These are phyloP conservation scores for Wallacemonas sp. DNA, from an alignment of 208 protist species.

Conservation along the genomic window DNA sequence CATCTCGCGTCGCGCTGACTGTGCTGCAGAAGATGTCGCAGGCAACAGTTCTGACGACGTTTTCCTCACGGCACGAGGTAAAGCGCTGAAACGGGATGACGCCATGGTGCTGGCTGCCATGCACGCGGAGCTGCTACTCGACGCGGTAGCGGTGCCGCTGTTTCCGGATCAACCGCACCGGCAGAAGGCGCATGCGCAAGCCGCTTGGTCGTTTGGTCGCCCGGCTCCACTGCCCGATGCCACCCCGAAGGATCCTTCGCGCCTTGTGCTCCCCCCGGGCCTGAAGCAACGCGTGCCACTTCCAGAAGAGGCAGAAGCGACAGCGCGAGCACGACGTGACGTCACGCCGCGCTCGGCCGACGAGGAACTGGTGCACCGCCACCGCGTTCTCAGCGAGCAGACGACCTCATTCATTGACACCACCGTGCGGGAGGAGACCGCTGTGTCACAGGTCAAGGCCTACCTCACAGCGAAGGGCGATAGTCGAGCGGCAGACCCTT, in stretches of 20 bases:
- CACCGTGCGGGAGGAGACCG: conserved; percentile 34
- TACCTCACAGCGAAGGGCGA: conserved; percentile 40
- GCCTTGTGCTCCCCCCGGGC: conserved; percentile 53
- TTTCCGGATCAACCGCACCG: conserved; percentile 54
- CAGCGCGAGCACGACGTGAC: conserved; percentile 8
- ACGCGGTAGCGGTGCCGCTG: conserved; percentile 55
- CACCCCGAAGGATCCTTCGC: conserved; percentile 33
- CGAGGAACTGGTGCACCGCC: conserved; percentile 65
- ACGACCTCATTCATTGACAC: conserved; percentile 65
- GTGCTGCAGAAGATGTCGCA: too few species aligned
- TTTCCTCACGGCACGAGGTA: conserved; percentile 59
- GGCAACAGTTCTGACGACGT: neutral
- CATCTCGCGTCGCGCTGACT: neutral
- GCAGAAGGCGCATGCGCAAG: conserved; percentile 70
- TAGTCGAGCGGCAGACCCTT: conserved; percentile 50
- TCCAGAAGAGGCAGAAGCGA: too few species aligned
- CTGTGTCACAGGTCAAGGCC: conserved; percentile 40
- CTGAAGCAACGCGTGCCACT: conserved; percentile 45
- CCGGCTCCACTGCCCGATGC: conserved; percentile 64
- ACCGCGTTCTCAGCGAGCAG: conserved; percentile 56
- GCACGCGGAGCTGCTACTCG: conserved; percentile 88
- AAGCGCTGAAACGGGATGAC: conserved; percentile 44
- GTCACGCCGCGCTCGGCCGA: conserved; percentile 39
- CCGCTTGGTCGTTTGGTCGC: conserved; percentile 78
- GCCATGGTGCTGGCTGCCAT: conserved; percentile 80